These are phyloP conservation scores for Zalaria sp. DNA, from an alignment of 2,329 filamentous ascomycete species.

Conservation along the genomic window DNA sequence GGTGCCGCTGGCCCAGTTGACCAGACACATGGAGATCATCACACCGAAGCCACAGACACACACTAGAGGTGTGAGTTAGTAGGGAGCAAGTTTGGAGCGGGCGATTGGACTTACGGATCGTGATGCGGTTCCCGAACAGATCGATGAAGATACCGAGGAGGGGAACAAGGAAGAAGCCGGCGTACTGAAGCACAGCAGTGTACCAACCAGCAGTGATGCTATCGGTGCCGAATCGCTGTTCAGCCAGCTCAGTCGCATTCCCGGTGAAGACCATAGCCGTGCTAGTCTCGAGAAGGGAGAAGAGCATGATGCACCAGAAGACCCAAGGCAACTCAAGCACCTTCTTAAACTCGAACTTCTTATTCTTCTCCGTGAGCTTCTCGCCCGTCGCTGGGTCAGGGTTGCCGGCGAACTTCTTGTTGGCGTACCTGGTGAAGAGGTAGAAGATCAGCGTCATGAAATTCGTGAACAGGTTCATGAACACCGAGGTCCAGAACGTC, in stretches of 20 bases:
- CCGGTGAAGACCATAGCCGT: slow-evolving; percentile 39
- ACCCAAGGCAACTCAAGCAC: slow-evolving; percentile 45
- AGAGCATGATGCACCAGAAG: slow-evolving; percentile 42
- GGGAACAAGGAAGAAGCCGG: slow-evolving; percentile 45
- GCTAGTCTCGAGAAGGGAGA: slow-evolving; percentile 45
- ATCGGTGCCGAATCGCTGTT: slow-evolving; percentile 43
- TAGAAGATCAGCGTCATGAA: slow-evolving; percentile 38
- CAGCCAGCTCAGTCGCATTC: slow-evolving; percentile 47
- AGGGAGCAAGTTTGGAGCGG: too few relatives aligned
- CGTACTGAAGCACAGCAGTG: slow-evolving; percentile 40
- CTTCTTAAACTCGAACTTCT: slow-evolving; percentile 41
- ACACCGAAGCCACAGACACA: slow-evolving; percentile 35
- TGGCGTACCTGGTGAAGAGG: slow-evolving; percentile 39
- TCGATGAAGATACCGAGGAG: slow-evolving; percentile 43
- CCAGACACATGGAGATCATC: slow-evolving; percentile 38
- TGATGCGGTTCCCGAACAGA: slow-evolving; percentile 38
- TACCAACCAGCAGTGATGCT: slow-evolving; percentile 47
- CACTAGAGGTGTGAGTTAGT: slow-evolving; percentile 8
- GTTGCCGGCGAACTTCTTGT: slow-evolving; percentile 31
- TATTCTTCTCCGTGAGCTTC: slow-evolving; percentile 44
- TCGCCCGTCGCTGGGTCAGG: slow-evolving; percentile 45
- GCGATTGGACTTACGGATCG: slow-evolving; percentile 11
- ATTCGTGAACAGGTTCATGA: slow-evolving; percentile 52
- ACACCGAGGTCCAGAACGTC: slow-evolving; percentile 48
- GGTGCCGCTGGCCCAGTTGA: slow-evolving; percentile 36